These are phyloP conservation scores for Vaucheria bursata DNA, from an alignment of 352 stramenopile species.

Conservation along the genomic window DNA sequence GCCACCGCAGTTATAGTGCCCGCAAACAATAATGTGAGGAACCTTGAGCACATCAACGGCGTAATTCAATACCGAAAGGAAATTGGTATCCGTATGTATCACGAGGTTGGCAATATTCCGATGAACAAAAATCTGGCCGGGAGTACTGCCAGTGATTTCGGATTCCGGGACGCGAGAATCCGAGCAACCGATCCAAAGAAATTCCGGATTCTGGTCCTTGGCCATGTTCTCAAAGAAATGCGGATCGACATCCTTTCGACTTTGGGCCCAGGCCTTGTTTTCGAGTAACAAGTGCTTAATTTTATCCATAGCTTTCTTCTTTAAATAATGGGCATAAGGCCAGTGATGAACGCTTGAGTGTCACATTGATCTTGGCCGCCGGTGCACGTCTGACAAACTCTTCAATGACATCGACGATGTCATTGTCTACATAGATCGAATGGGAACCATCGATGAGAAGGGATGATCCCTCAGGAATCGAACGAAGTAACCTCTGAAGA, in stretches of 20 bases:
- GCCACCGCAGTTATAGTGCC: constrained; percentile 79
- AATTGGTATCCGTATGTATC: constrained; percentile 64
- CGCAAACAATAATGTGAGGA: constrained; percentile 78
- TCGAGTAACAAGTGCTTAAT: neutral
- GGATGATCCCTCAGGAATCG: neutral
- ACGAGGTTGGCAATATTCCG: constrained; percentile 74
- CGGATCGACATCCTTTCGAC: constrained; percentile 16
- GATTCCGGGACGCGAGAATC: constrained; percentile 71
- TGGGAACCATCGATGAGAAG: neutral
- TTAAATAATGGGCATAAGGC: neutral
- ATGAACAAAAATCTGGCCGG: constrained; percentile 76
- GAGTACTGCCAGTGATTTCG: constrained; percentile 65
- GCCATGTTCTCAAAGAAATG: constrained; percentile 47
- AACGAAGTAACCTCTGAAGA: neutral
- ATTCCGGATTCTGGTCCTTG: constrained; percentile 66
- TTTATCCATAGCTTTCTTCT: neutral
- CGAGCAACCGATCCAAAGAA: constrained; percentile 71
- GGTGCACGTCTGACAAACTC: neutral
- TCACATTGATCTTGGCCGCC: neutral
- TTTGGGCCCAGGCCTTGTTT: constrained; percentile 8
- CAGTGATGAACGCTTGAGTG: neutral
- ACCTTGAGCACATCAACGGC: constrained; percentile 73
- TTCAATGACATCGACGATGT: neutral
- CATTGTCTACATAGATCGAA: neutral
- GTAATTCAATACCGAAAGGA: constrained; percentile 61